Conservation (phyloP, 2,329 filamentous ascomycete species). For the Alternaria ethzedia region DNA sequence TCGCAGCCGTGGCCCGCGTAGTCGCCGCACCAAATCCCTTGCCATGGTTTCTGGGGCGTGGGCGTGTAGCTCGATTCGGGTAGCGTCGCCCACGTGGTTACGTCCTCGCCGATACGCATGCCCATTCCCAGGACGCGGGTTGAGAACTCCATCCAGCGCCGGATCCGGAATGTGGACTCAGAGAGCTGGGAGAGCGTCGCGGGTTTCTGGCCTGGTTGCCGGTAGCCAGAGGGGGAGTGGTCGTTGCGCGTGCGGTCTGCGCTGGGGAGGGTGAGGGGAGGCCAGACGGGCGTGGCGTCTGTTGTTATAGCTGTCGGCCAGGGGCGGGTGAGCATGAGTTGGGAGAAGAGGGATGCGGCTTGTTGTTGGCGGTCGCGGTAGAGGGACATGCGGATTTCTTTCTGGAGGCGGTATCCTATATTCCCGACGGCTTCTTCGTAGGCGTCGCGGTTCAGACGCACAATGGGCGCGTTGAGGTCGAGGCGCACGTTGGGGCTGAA, state of each 20-base stretch:
- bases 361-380: constrained; percentile 23
- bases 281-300: constrained; percentile 67
- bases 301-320: constrained; percentile 52
- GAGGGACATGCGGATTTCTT: constrained; percentile 60
- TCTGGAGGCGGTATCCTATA: constrained; percentile 50
- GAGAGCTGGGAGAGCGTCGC: constrained; percentile 65
- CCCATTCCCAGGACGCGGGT: constrained; percentile 37
- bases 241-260: constrained; percentile 62
- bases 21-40: constrained; percentile 92
- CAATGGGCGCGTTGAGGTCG: constrained; percentile 75
- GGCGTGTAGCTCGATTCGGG: constrained; percentile 79
- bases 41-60: constrained; percentile 78
- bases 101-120: constrained; percentile 58
- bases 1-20: constrained; percentile 89
- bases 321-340: constrained; percentile 69
- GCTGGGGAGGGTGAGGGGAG: constrained; percentile 73
- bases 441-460: constrained; percentile 48
- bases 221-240: constrained; percentile 51
- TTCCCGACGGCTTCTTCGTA: constrained; percentile 32
- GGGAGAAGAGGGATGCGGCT: constrained; percentile 62
- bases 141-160: constrained; percentile 75
- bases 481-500: constrained; percentile 75
- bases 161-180: constrained; percentile 73
- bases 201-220: constrained; percentile 58
- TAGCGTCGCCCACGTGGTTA: constrained; percentile 74